A percentile compares a stretch with the other conserved stretches of the same genome.
Evolutionary conservation across 441 rosid genomes (phyloP).

Genomic region (Hura crepitans): DNA sequence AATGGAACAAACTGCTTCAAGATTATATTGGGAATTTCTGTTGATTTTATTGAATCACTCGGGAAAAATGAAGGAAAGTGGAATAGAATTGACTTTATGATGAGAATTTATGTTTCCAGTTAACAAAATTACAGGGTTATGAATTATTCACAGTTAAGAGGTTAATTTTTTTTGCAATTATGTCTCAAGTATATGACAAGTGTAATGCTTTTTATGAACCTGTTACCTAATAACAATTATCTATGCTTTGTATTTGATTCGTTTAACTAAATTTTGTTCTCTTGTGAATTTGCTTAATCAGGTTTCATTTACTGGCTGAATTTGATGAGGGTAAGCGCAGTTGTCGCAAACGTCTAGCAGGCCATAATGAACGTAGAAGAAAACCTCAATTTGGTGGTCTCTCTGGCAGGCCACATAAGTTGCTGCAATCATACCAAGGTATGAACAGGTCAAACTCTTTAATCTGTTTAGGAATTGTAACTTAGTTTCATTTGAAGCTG

Average conservation of each 20-base stretch:
- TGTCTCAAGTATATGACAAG: neutral
- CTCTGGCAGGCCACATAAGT: slow-evolving; percentile 40
- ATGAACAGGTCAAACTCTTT: slow-evolving; percentile 13
- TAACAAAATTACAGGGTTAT: neutral
- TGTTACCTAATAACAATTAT: neutral
- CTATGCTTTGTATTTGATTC: neutral
- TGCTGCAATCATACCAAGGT: slow-evolving; percentile 50
- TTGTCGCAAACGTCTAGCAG: slow-evolving; percentile 84
- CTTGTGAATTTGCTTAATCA: slow-evolving; percentile 25
- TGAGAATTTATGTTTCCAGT: slow-evolving; percentile 2
- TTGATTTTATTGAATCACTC: neutral
- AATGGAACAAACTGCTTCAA: neutral
- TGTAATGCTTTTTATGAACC: neutral
- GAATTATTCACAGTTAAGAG: neutral
- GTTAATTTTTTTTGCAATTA: neutral
- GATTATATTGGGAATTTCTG: neutral
- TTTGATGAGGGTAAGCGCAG: slow-evolving; percentile 89
- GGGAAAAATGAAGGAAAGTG: slow-evolving; percentile 4
- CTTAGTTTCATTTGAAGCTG: slow-evolving; percentile 4
- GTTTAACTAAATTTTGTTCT: neutral
- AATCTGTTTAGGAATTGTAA: neutral
- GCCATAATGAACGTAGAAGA: slow-evolving; percentile 82
- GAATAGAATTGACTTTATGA: neutral
- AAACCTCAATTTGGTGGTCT: slow-evolving; percentile 52
- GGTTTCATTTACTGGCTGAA: slow-evolving; percentile 86